phyloP scores from a whole-genome alignment of 179 eudicot species.

The Patellifolia procumbens region DNA sequence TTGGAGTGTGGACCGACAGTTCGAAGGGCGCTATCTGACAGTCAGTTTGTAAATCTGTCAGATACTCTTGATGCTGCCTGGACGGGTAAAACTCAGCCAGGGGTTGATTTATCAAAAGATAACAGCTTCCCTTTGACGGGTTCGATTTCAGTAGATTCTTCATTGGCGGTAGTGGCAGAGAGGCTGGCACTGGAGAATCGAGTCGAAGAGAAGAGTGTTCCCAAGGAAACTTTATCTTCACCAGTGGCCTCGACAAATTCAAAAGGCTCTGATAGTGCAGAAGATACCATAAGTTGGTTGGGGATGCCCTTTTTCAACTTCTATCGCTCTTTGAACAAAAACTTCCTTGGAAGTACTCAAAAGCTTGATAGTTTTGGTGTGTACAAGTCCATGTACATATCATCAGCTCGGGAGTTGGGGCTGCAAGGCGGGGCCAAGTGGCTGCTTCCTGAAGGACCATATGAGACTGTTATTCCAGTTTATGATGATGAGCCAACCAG shows the following conservation, averaged over 20 bases:
- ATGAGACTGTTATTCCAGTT: constrained; percentile 75
- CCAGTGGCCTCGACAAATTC: constrained; percentile 40
- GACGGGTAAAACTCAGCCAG: constrained; percentile 77
- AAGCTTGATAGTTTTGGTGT: constrained; percentile 65
- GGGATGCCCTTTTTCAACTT: constrained; percentile 73
- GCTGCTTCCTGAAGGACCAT: constrained; percentile 71
- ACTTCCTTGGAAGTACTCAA: constrained; percentile 50
- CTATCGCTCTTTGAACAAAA: constrained; percentile 71
- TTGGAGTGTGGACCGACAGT: constrained; percentile 41
- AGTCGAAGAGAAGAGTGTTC: constrained; percentile 39
- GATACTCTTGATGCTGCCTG: constrained; percentile 93
- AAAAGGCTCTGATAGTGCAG: constrained; percentile 52
- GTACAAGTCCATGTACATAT: constrained; percentile 68
- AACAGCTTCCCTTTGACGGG: constrained; percentile 39
- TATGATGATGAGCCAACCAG: constrained; percentile 98
- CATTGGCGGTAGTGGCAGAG: constrained; percentile 48
- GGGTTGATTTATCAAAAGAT: constrained; percentile 42
- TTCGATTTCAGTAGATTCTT: constrained; percentile 46
- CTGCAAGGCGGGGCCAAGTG: constrained; percentile 73
- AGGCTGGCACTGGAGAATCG: constrained; percentile 51
- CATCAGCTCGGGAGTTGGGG: constrained; percentile 65
- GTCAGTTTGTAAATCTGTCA: constrained; percentile 60
- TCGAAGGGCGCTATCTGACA: constrained; percentile 59
- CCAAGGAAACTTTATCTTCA: constrained; percentile 37
- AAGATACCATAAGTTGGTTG: constrained; percentile 71